Conservation (phyloP, 1,284 basidiomycete genomes). For the Cryptococcus sp. region DNA sequence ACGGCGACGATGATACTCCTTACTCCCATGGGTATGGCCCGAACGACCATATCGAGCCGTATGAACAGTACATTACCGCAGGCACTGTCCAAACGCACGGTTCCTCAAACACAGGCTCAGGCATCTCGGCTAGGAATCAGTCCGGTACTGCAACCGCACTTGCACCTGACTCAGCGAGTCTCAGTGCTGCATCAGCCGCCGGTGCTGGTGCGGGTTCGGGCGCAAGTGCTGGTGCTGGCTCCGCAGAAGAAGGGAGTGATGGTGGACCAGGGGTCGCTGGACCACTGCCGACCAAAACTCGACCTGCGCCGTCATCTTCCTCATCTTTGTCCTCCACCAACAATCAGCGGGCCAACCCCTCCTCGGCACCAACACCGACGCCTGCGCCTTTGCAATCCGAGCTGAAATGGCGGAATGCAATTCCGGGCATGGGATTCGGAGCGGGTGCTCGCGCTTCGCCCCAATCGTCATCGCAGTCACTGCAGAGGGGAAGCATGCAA, state of each 20-base stretch:
- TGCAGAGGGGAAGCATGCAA: constrained; percentile 16
- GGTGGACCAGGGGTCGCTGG: constrained; percentile 21
- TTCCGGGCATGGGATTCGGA: neutral
- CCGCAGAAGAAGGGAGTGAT: constrained; percentile 6
- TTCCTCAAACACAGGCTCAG: too few species aligned
- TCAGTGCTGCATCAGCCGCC: constrained; percentile 16
- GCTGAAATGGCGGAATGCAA: neutral
- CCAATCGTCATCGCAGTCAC: neutral
- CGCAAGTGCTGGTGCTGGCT: neutral
- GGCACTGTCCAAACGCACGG: too few species aligned
- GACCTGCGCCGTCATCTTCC: neutral
- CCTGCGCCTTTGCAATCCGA: neutral
- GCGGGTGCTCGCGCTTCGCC: neutral
- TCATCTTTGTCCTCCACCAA: neutral
- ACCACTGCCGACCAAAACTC: constrained; percentile 23
- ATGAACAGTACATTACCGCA: too few species aligned
- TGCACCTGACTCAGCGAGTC: neutral
- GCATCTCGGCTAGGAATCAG: too few species aligned
- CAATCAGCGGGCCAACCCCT: too few species aligned
- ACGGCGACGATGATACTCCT: too few species aligned
- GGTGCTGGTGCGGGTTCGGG: neutral
- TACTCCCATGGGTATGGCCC: too few species aligned
- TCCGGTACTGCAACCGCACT: too few species aligned
- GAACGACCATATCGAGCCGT: too few species aligned
- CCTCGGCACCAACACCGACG: neutral